Evolutionary conservation across 306 rosid species (phyloP), one percentile per base, ranked within the genome.

Genomic region (Malus fusca): DNA sequence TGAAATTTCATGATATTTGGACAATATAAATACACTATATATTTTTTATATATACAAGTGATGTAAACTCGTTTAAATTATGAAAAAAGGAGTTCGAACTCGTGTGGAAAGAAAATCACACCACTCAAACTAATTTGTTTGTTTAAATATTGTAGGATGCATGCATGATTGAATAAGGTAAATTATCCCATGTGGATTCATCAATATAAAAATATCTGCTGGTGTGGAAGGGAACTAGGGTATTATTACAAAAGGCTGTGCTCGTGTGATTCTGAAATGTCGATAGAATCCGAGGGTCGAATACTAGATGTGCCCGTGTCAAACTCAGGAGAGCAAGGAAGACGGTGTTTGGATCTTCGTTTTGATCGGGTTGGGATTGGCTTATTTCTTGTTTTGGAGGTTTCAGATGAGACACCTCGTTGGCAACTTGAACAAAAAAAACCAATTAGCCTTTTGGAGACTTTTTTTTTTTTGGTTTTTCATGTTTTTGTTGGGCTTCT

Each of bases 351-450:
- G 93, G 97, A 19, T 89, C 17, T 89, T 75, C 37, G 83, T 87
- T 6, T 83, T 95, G 83, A n/a, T 89, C 43, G 97, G 97, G 1
- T 4, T 95, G 18, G 97, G 89, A 0, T 81, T 92, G 78, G 92
- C 82, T 48, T 90, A 83, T 80, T 92, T 92, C 83, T 8, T 86
- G 80, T 82, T 82, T 71, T 92, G 97, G 97, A 84, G 98, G 81
- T 88, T 95, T 83, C 96, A 88, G 66, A 95, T 89, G 97, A 78
- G 84, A 9, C 81, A 76, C 63, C 89, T 90, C 28, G 77, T 84
- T 17, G 71, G 72, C 33, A 84, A 87, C 55, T 48, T 85, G 88
- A 77, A 89, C 63, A 90, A 88, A 72, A 95, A 26, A 95, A 85
- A 87, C 78, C 76, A 82, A 75, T 22, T 90, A 78, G 82, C 14